phyloP scores from a whole-genome alignment of 257 asterid species.

The Perilla frutescens region DNA sequence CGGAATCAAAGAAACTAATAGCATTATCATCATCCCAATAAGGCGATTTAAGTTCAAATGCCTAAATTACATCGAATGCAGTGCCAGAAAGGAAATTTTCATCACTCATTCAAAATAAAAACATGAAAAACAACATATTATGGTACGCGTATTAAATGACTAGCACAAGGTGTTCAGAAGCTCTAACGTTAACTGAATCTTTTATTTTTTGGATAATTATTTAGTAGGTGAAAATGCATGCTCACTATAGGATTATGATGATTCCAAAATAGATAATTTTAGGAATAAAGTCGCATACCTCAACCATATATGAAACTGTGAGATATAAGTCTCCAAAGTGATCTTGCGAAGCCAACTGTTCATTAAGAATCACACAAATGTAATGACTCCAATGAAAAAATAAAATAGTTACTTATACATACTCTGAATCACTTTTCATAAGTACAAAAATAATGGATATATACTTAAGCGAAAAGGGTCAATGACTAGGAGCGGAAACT shows the following conservation, averaged over 20 bases:
- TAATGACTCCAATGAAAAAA: slow-evolving; percentile 13
- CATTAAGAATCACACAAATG: slow-evolving; percentile 29
- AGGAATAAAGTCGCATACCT: slow-evolving; percentile 53
- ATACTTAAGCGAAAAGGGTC: slow-evolving; percentile 91
- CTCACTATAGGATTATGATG: slow-evolving; percentile 2
- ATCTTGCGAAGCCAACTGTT: slow-evolving; percentile 92
- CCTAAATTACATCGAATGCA: slow-evolving; percentile 1
- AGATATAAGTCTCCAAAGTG: slow-evolving; percentile 90
- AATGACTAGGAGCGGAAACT: slow-evolving; percentile 77
- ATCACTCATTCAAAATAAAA: neutral
- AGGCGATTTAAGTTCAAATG: neutral
- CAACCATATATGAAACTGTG: slow-evolving; percentile 91
- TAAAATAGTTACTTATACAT: too few species aligned
- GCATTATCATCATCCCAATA: slow-evolving; percentile 42
- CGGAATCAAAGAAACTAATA: slow-evolving; percentile 75
- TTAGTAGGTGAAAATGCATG: neutral
- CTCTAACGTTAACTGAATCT: neutral
- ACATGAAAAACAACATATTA: neutral
- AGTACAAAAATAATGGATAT: neutral
- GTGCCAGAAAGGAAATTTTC: slow-evolving; percentile 10
- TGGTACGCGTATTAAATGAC: neutral
- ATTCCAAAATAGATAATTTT: neutral
- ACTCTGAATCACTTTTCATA: too few species aligned
- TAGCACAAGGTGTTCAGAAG: neutral
- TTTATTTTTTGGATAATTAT: neutral